Percentiles rank a stretch among this genome's conserved stretches.
Evolutionary conservation across 345 rosid genomes (phyloP).

Genomic region (Lepidium didymum): DNA sequence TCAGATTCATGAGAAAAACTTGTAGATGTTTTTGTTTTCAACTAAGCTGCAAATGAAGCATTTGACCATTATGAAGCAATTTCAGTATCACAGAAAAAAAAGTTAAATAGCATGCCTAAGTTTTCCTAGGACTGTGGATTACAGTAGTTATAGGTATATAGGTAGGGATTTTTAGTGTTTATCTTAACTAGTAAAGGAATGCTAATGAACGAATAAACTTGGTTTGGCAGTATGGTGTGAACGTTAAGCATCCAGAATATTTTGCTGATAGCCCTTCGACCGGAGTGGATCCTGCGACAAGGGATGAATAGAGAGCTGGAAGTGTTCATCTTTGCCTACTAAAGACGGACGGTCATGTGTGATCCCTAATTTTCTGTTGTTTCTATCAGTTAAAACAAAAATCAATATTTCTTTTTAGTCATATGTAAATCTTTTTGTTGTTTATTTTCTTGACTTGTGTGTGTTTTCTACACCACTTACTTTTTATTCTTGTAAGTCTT

Average conservation of each 20-base stretch:
- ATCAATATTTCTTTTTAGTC: neutral
- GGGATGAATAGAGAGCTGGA: constrained; percentile 40
- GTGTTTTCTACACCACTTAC: neutral
- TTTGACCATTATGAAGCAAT: neutral
- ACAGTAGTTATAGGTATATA: neutral
- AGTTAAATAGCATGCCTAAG: neutral
- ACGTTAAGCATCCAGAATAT: constrained; percentile 89
- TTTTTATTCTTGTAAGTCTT: neutral
- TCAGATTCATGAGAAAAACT: neutral
- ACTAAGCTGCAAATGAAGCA: neutral
- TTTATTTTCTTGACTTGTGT: constrained; percentile 4
- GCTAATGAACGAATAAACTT: constrained; percentile 7
- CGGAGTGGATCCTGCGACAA: constrained; percentile 57
- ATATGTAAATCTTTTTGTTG: constrained; percentile 16
- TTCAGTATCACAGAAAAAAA: neutral
- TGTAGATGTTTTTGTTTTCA: neutral
- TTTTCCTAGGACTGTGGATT: neutral
- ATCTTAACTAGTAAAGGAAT: neutral
- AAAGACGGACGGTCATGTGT: neutral
- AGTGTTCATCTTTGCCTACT: neutral
- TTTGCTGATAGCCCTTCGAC: constrained; percentile 76
- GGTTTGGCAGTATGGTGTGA: constrained; percentile 66
- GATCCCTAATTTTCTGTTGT: neutral
- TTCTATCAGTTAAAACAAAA: constrained; percentile 9
- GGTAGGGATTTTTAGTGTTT: neutral